phyloP scores from a whole-genome alignment of 2,329 filamentous ascomycete genomes.

The Didymella segeticola region DNA sequence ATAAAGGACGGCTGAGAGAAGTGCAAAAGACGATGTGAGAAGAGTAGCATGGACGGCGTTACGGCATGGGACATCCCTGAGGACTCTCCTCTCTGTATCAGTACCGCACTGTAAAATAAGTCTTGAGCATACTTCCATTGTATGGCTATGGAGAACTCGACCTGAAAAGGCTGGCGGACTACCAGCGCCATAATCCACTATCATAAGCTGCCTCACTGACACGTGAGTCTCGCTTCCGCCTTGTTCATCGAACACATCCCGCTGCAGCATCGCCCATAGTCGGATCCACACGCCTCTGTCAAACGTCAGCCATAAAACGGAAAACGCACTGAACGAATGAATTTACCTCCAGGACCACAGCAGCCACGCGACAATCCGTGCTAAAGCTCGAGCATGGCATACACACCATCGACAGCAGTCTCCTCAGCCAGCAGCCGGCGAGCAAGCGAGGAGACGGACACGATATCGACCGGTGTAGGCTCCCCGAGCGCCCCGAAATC shows the following conservation, averaged over 20 bases:
- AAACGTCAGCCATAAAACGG: not conserved
- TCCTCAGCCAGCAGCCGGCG: not conserved
- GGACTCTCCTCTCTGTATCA: constrained; percentile 22
- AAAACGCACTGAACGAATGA: no score
- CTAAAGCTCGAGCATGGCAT: no score
- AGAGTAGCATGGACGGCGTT: constrained; percentile 24
- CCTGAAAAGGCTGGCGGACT: no score
- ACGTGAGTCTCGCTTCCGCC: not conserved
- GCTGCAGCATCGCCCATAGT: not conserved
- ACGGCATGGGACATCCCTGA: not conserved
- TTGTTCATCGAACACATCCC: constrained; percentile 10
- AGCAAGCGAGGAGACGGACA: not conserved
- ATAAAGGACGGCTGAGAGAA: not conserved
- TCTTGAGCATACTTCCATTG: not conserved
- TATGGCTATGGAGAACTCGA: not conserved
- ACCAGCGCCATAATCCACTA: not conserved
- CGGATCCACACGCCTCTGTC: not conserved
- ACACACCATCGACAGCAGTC: no score
- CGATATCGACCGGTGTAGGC: no score
- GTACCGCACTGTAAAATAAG: constrained; percentile 17
- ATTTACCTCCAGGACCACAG: not conserved
- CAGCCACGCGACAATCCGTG: not conserved
- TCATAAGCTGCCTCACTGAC: not conserved
- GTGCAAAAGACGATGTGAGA: not conserved
- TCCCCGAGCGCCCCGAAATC: not conserved